phyloP scores from a whole-genome alignment of 164 flowering plant genomes.

The Litsea cubeba region DNA sequence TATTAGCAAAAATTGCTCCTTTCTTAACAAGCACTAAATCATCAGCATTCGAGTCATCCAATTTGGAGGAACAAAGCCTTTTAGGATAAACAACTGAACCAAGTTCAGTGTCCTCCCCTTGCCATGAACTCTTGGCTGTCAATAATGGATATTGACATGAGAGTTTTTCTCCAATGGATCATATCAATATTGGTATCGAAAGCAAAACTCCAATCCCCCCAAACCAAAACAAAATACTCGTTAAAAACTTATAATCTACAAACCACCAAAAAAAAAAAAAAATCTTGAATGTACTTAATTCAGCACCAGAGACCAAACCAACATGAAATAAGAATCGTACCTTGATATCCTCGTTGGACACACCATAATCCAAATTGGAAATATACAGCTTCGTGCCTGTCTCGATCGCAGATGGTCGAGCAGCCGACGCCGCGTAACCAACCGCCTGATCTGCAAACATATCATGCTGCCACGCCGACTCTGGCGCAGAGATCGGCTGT shows the following conservation, averaged over 20 bases:
- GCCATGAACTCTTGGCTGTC: neutral
- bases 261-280: neutral
- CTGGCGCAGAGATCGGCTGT: conserved; percentile 51
- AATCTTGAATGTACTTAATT: neutral
- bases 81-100: neutral
- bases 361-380: conserved; percentile 79
- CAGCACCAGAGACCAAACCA: neutral
- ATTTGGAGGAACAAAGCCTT: too few relatives aligned
- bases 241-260: neutral
- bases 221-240: too few relatives aligned
- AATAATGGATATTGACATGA: neutral
- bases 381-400: conserved; percentile 78
- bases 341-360: conserved; percentile 79
- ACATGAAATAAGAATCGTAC: conserved; percentile 21
- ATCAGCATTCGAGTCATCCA: too few relatives aligned
- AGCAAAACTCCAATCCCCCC: too few relatives aligned
- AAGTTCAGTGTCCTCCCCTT: neutral
- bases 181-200: neutral
- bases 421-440: conserved; percentile 26
- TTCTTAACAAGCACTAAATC: too few relatives aligned
- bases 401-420: conserved; percentile 49
- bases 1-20: too few relatives aligned
- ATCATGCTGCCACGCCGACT: conserved; percentile 60
- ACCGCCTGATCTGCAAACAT: conserved; percentile 46
- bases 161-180: neutral